A percentile compares a stretch with the other conserved stretches of the same genome.
phyloP scores from a whole-genome alignment of 345 rosid genomes.

The Microthlaspi erraticum region DNA sequence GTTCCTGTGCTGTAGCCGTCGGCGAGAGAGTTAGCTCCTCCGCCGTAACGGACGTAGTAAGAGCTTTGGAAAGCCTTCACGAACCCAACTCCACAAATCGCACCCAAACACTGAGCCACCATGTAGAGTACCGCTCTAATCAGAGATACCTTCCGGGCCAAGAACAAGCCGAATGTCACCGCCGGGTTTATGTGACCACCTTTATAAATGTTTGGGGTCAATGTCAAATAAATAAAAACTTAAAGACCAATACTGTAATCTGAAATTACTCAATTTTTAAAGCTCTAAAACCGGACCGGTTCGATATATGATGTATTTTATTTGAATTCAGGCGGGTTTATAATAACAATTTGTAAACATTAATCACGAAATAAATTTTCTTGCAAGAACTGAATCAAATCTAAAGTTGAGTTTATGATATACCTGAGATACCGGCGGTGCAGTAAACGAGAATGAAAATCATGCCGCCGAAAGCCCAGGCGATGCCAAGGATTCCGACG shows the following conservation, averaged over 20 bases:
- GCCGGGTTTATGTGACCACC: constrained; percentile 84
- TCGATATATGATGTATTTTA: too few relatives aligned
- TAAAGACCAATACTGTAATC: background rate
- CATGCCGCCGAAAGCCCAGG: constrained; percentile 84
- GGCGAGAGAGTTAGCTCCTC: constrained; percentile 61
- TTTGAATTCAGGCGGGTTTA: too few relatives aligned
- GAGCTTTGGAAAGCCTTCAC: constrained; percentile 63
- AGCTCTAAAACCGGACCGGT: background rate
- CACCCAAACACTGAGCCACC: constrained; percentile 73
- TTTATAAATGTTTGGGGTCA: constrained; percentile 16
- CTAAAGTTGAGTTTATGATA: too few relatives aligned
- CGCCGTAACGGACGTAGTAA: constrained; percentile 57
- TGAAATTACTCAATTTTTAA: background rate
- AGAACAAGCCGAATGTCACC: constrained; percentile 66
- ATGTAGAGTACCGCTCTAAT: constrained; percentile 64
- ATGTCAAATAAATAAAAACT: background rate
- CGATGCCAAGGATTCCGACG: constrained; percentile 67
- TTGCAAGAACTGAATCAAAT: too few relatives aligned
- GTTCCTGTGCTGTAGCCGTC: constrained; percentile 66
- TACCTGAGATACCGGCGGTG: constrained; percentile 77
- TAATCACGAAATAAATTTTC: too few relatives aligned
- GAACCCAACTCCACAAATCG: constrained; percentile 68
- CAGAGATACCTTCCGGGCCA: constrained; percentile 67
- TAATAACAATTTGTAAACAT: too few relatives aligned
- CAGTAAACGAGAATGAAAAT: constrained; percentile 72